Evolutionary conservation across 345 rosid genomes (phyloP), one percentile per base, ranked within the genome.

Genomic region (Arabis hirsuta): DNA sequence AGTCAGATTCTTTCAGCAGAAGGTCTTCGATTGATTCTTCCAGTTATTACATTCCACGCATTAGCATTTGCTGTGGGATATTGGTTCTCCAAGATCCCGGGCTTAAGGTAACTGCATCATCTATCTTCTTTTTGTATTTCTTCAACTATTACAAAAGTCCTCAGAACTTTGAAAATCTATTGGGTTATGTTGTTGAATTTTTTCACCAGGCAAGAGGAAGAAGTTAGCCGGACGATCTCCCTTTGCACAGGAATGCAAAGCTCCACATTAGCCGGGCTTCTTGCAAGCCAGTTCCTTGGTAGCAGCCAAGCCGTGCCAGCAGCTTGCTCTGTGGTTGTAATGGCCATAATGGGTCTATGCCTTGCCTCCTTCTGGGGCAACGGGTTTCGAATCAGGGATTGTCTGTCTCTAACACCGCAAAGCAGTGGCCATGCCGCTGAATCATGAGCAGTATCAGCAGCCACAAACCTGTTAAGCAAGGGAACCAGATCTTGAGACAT

Each of bases 161-260:
- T 12, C 38, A 0, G 9, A 54, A 22, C 52, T 53, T 5, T 10
- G 19, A 34, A 20, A 57, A 32, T 13, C 26, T 6, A 10, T 52
- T 31, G 27, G 59, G 19, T 53, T 32, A n/a, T 57, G 42, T 68
- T 67, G 12, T 26, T 52, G 24, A 12, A 16, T 52, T n/a, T 63
- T 29, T 42, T 26, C 9, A 43, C 34, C 85, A 94, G 98, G 85
- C 97, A 84, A 82, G 94, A 80, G 36, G 97, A 91, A 78, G 96
- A 94, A 82, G 95, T 84, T 0, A 81, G 90, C 87, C 70, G 91
- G 76, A 94, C 96, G 3, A 83, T 94, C 72, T 94, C 98, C 1
- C 79, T 94, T 50, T 91, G 98, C 80, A 89, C 97, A 2, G 98
- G 96, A 76, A 91, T 91, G 98, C 97, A 94, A 65, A 94, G 97